These are phyloP conservation scores for Saccharomycopsis fibuligera DNA, from an alignment of 805 yeast genomes.

Conservation along the genomic window DNA sequence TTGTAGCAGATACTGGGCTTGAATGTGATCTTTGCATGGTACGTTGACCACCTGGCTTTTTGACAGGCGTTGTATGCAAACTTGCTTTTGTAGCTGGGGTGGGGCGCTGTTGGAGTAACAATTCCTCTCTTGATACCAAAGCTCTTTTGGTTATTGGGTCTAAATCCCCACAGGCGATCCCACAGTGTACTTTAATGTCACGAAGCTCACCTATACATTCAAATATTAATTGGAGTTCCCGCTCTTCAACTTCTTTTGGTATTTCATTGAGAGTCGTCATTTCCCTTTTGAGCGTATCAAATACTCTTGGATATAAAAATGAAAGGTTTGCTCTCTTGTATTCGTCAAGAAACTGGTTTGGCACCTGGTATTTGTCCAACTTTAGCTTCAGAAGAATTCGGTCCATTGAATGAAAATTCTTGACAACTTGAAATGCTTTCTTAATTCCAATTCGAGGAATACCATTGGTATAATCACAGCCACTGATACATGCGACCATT, in stretches of 20 bases:
- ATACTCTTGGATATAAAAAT: constrained; percentile 81
- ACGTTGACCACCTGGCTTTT: too few relatives aligned
- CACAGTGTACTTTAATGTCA: constrained; percentile 41
- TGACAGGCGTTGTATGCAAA: background rate
- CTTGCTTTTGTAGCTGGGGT: background rate
- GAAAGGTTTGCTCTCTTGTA: constrained; percentile 66
- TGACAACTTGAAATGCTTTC: constrained; percentile 61
- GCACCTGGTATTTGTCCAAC: constrained; percentile 54
- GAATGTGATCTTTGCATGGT: constrained; percentile 7
- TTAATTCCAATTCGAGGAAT: constrained; percentile 73
- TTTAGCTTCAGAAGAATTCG: constrained; percentile 49
- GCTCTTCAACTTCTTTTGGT: constrained; percentile 36
- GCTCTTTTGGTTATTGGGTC: constrained; percentile 55
- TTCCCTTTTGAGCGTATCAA: constrained; percentile 47
- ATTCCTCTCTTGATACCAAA: constrained; percentile 41
- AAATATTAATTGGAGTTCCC: constrained; percentile 31
- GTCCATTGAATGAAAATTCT: constrained; percentile 44
- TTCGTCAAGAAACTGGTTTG: constrained; percentile 52
- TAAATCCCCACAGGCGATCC: constrained; percentile 57
- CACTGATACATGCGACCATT: constrained; percentile 80
- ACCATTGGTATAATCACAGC: constrained; percentile 94
- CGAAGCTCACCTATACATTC: constrained; percentile 27
- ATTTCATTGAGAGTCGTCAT: constrained; percentile 57
- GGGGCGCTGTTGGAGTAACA: background rate
- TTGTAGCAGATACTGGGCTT: background rate